Evolutionary conservation across 768 basidiomycete genomes (phyloP), one percentile per base, ranked within the genome.

Genomic region (Pleurotus pulmonarius): DNA sequence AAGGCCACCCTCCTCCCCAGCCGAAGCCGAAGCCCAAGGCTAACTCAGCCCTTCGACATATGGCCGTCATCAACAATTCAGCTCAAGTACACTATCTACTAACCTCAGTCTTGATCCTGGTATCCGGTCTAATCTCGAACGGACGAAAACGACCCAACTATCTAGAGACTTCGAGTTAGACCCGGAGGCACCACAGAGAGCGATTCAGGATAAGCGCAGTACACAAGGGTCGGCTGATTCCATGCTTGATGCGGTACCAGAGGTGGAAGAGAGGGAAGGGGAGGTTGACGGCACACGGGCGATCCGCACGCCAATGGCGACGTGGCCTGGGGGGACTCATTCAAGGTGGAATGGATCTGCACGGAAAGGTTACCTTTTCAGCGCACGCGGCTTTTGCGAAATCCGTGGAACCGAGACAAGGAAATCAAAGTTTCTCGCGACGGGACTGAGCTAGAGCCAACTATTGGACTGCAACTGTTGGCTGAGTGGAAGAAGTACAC

Each of bases 401-500:
- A 98, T 66, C 87, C 88, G 2, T 98, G 94, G 94, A 98, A 98
- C 63, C 83, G 92, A 61, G 90, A 89, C 57, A 75, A 83, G 49
- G 86, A 90, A 64, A 79, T 91, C 45, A 89, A 91, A 73, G 83
- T 91, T 6, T 93, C 90, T 11, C 76, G 91, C 47, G 92, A 95
- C 66, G 95, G 95, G 15, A 97, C 94, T 1, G 95, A 98, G 67
- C 68, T 98, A 16, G 95, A 98, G 67, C 93, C 94, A 2, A 64
- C 64, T 1, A 81, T 91, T 12, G 91, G 90, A 22, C 77, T 83
- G 61, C 75, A 70, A 59, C 68, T 94, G 39, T 54, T 94, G 56
- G 83, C 85, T 4, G 87, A 90, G 61, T 94, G 91, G 91, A 68
- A 1, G 12, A 73, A 41, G 67, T 59, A 46, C 69, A 78, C 16